Evolutionary conservation across 129 eudicot species (phyloP), one percentile per base, ranked within the genome.

Genomic region (Pulicaria dysenterica): DNA sequence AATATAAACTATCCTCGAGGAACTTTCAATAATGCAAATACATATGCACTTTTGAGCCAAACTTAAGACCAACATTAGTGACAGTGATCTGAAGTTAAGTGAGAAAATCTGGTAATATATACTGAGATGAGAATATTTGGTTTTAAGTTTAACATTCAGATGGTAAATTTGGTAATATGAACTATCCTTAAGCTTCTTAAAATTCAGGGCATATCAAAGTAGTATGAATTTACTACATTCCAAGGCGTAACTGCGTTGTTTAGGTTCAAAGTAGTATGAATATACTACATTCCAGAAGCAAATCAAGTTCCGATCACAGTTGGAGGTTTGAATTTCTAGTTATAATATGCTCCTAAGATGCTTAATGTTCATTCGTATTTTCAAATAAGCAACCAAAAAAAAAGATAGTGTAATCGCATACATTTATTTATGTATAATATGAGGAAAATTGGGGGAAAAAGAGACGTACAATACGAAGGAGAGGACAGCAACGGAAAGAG

Each of bases 401-500:
- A 6, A 24, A 19, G n/a, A 58, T 58, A 58, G 51, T 53, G 62
- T 10, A 63, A 65, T 40, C 43, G 53, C 19, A 45, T 56, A 57
- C 60, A 65, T 58, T 58, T 55, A 56, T 67, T 37, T 11, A 3
- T 11, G 14, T 53, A 36, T 11, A 50, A 43, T 24, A 19, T 60
- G 14, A 45, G 59, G 11, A 34, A 68, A 85, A n/a, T 38, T 47
- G 40, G 57, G 72, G 64, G 50, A 43, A 76, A 76, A 67, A 34
- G 24, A 59, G 59, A 65, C 63, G 49, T 83, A 91, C 97, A 84
- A 71, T 69, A 81, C 40, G 75, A 88, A 64, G 15, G 93, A 83
- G 46, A 88, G 7, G 41, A 77, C 15, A 19, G 93, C 71, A 54
- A 88, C 31, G 67, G 91, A 83, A 41, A 91, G 72, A 55, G 97